A percentile compares a stretch with the other conserved stretches of the same genome.
phyloP scores from a whole-genome alignment of 164 flowering plant species.

The Stephania yunnanensis region DNA sequence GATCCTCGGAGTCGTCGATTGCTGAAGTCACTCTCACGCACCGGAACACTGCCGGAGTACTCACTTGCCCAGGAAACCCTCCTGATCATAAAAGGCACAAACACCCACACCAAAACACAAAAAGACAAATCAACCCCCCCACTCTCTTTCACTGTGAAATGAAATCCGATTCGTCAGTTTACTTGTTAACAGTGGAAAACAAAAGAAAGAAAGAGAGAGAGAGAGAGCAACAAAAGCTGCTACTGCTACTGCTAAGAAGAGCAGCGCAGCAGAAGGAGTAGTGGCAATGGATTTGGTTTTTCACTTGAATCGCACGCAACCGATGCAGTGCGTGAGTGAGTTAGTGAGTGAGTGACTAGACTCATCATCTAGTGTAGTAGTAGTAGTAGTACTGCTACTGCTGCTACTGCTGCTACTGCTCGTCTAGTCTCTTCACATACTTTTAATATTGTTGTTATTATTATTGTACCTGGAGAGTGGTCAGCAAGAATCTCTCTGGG shows the following conservation, averaged over 20 bases:
- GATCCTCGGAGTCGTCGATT: constrained; percentile 43
- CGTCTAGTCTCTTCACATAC: not conserved
- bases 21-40: constrained; percentile 48
- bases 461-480: constrained; percentile 39
- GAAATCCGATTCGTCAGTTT: constrained; percentile 22
- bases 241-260: not conserved
- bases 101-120: not conserved
- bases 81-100: constrained; percentile 28
- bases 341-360: too few species aligned
- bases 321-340: not conserved
- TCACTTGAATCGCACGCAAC: not conserved
- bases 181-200: constrained; percentile 32
- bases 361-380: too few species aligned
- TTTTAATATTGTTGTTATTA: not conserved
- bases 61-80: constrained; percentile 52
- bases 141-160: not conserved
- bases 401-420: too few species aligned
- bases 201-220: not conserved
- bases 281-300: not conserved
- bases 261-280: constrained; percentile 4
- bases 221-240: constrained; percentile 13
- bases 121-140: not conserved
- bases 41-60: constrained; percentile 45
- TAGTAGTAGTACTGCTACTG: too few species aligned
- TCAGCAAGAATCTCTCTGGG: constrained; percentile 44